Evolutionary conservation across 73 alveolate species (phyloP).

Genomic region (Tetrahymena thermophila): DNA sequence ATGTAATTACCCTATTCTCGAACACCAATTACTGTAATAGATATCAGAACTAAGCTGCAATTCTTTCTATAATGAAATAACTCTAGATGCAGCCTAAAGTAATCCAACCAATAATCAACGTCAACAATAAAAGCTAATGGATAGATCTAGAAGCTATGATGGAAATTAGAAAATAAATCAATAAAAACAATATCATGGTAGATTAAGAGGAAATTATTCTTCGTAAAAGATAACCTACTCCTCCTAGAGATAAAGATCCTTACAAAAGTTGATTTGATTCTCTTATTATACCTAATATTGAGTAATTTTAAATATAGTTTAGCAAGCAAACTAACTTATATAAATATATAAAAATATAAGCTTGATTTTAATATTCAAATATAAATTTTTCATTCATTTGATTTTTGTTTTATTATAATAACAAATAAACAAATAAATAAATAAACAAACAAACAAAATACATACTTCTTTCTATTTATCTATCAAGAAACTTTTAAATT

Average conservation of each 20-base stretch:
- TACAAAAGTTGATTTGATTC: background rate
- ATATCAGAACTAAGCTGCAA: slow-evolving; percentile 64
- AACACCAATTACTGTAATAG: slow-evolving; percentile 73
- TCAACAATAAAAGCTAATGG: slow-evolving; percentile 19
- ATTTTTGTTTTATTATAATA: background rate
- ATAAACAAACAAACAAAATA: too few species aligned
- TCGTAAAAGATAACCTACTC: background rate
- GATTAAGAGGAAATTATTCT: background rate
- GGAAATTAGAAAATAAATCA: background rate
- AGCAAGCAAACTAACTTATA: background rate
- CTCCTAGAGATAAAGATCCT: background rate
- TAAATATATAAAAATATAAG: too few species aligned
- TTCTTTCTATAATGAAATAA: slow-evolving; percentile 60
- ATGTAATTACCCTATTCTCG: slow-evolving; percentile 70
- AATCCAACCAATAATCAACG: slow-evolving; percentile 57
- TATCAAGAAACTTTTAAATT: too few species aligned
- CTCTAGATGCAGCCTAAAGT: slow-evolving; percentile 54
- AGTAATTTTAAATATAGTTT: background rate
- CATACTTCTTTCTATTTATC: too few species aligned
- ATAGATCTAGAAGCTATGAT: background rate
- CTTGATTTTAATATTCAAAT: background rate
- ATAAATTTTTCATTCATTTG: background rate
- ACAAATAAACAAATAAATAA: too few species aligned
- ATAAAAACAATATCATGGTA: background rate
- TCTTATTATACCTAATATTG: background rate